Conservation (phyloP, 352 stramenopile species). For the Achlya hypogyna region DNA sequence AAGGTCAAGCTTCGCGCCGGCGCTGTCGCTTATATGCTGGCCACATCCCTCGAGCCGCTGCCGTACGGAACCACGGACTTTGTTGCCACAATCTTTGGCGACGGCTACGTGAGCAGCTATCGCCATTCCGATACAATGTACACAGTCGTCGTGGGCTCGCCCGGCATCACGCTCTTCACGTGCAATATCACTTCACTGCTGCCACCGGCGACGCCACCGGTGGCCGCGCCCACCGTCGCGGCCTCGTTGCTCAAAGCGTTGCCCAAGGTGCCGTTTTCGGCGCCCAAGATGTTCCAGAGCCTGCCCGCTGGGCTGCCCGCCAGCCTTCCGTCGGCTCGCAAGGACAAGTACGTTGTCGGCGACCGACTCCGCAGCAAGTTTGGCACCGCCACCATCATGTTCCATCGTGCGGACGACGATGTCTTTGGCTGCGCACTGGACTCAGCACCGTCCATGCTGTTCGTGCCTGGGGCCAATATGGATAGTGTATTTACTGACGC, state of each 20-base stretch:
- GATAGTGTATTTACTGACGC: conserved; percentile 34
- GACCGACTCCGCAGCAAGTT: conserved; percentile 5
- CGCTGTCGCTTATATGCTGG: conserved; percentile 40
- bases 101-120: background rate
- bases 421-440: conserved; percentile 6
- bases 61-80: conserved; percentile 3
- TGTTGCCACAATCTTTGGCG: conserved; percentile 6
- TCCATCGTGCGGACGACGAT: background rate
- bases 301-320: too few relatives aligned
- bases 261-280: conserved; percentile 9
- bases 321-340: background rate
- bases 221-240: background rate
- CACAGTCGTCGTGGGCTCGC: background rate
- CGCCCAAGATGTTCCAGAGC: background rate
- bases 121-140: background rate
- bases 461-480: conserved; percentile 37
- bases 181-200: background rate
- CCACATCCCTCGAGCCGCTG: conserved; percentile 38
- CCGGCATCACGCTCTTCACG: conserved; percentile 1
- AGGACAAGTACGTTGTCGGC: conserved; percentile 16
- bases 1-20: conserved; percentile 11
- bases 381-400: conserved; percentile 1
- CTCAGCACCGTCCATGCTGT: conserved; percentile 27
- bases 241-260: conserved; percentile 8
- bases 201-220: background rate